A percentile compares a stretch with the other conserved stretches of the same genome.
Conservation (phyloP, 495 filamentous ascomycete genomes). For the Penicillium salamii region DNA sequence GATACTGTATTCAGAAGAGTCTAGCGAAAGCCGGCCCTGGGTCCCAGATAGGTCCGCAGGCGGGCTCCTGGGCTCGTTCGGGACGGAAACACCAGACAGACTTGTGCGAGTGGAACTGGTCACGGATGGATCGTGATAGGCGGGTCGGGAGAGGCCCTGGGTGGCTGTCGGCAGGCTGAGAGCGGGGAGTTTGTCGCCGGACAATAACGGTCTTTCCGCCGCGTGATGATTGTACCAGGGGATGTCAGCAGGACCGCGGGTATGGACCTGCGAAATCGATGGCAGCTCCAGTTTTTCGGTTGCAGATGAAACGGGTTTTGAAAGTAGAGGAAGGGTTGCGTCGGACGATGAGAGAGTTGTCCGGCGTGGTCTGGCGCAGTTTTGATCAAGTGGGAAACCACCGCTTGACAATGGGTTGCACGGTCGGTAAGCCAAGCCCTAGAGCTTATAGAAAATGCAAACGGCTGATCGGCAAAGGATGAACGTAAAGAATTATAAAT, state of each 20-base stretch:
- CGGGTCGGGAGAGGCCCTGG: conserved; percentile 50
- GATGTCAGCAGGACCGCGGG: conserved; percentile 80
- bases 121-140: conserved; percentile 38
- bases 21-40: conserved; percentile 38
- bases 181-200: conserved; percentile 75
- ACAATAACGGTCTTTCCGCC: conserved; percentile 62
- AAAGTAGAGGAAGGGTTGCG: conserved; percentile 23
- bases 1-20: conserved; percentile 38
- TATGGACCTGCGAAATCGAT: conserved; percentile 85
- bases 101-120: conserved; percentile 35
- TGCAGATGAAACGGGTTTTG: conserved; percentile 45
- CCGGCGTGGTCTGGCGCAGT: conserved; percentile 22
- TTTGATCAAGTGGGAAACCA: background rate
- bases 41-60: conserved; percentile 35
- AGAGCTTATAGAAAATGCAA: background rate
- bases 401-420: conserved; percentile 8
- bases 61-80: conserved; percentile 35
- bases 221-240: conserved; percentile 74
- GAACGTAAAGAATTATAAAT: background rate
- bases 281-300: conserved; percentile 99
- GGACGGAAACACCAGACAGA: conserved; percentile 34
- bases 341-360: conserved; percentile 27
- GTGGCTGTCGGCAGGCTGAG: conserved; percentile 68
- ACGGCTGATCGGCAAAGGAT: background rate
- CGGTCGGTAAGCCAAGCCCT: background rate